Percentiles rank a stretch among this genome's conserved stretches.
phyloP scores from a whole-genome alignment of 495 filamentous ascomycete genomes.

The Penicillium simplicissimum region DNA sequence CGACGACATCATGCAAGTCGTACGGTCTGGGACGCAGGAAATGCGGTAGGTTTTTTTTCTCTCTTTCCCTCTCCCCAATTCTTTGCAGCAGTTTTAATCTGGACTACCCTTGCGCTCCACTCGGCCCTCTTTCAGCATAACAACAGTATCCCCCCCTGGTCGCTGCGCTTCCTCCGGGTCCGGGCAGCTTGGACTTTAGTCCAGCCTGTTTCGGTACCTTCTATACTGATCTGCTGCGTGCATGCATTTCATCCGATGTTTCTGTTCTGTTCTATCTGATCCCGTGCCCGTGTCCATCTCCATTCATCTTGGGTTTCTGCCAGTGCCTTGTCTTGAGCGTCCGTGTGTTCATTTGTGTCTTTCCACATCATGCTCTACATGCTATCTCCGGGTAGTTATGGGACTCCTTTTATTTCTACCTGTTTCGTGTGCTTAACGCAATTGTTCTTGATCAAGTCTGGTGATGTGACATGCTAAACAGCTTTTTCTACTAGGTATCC shows the following conservation, averaged over 20 bases:
- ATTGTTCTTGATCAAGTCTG: conserved; percentile 12
- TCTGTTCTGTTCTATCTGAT: conserved; percentile 25
- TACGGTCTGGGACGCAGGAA: conserved; percentile 44
- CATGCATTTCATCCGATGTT: conserved; percentile 34
- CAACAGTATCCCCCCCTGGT: conserved; percentile 34
- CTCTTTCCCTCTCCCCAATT: conserved; percentile 23
- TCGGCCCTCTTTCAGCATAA: conserved; percentile 24
- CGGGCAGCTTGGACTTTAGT: conserved; percentile 34
- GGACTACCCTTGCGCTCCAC: conserved; percentile 40
- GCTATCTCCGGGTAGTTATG: conserved; percentile 18
- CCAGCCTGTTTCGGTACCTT: conserved; percentile 35
- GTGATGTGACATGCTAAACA: conserved; percentile 30
- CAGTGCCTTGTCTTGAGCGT: conserved; percentile 8
- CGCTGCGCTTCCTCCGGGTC: conserved; percentile 39
- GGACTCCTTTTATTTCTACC: conserved; percentile 11
- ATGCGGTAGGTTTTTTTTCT: conserved; percentile 49
- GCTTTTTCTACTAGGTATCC: conserved; percentile 37
- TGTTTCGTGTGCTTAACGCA: not conserved
- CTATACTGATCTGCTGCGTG: conserved; percentile 32
- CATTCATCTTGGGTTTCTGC: conserved; percentile 5
- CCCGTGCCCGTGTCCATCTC: conserved; percentile 18
- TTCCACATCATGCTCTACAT: conserved; percentile 21
- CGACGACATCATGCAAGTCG: no score
- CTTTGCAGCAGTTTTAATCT: conserved; percentile 33
- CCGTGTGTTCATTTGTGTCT: conserved; percentile 17